These are phyloP conservation scores for Annulohypoxylon bovei DNA, from an alignment of 495 filamentous ascomycete species.

Conservation along the genomic window DNA sequence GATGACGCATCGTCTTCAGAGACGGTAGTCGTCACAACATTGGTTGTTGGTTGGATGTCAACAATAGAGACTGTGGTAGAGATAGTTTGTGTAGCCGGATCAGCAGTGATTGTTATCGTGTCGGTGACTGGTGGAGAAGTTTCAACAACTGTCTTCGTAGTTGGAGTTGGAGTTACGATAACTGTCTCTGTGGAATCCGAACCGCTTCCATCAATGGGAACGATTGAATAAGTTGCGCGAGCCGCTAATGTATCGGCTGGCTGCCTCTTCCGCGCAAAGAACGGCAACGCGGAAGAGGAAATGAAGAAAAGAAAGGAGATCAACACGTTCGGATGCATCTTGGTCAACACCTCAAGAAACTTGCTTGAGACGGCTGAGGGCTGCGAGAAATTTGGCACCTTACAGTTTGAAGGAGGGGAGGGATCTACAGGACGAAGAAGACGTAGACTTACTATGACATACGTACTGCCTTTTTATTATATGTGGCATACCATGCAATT, in stretches of 20 bases:
- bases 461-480: constrained; percentile 39
- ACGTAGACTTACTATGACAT: constrained; percentile 17
- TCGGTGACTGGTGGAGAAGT: constrained; percentile 45
- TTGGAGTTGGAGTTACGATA: constrained; percentile 36
- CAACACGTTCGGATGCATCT: constrained; percentile 41
- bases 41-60: constrained; percentile 41
- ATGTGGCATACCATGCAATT: constrained; percentile 10
- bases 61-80: constrained; percentile 44
- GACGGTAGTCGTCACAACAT: constrained; percentile 43
- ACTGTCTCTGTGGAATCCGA: constrained; percentile 37
- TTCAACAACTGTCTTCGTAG: constrained; percentile 39
- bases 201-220: constrained; percentile 48
- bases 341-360: constrained; percentile 34
- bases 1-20: constrained; percentile 27
- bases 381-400: constrained; percentile 30
- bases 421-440: constrained; percentile 31
- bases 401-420: constrained; percentile 27
- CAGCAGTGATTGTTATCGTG: constrained; percentile 43
- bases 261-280: constrained; percentile 26
- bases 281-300: constrained; percentile 43
- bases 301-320: constrained; percentile 33
- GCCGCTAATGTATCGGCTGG: constrained; percentile 22
- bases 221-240: constrained; percentile 50
- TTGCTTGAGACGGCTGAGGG: constrained; percentile 36
- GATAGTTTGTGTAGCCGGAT: constrained; percentile 42